phyloP scores from a whole-genome alignment of 305 asterid genomes.

The Solanum aculeatissimum region DNA sequence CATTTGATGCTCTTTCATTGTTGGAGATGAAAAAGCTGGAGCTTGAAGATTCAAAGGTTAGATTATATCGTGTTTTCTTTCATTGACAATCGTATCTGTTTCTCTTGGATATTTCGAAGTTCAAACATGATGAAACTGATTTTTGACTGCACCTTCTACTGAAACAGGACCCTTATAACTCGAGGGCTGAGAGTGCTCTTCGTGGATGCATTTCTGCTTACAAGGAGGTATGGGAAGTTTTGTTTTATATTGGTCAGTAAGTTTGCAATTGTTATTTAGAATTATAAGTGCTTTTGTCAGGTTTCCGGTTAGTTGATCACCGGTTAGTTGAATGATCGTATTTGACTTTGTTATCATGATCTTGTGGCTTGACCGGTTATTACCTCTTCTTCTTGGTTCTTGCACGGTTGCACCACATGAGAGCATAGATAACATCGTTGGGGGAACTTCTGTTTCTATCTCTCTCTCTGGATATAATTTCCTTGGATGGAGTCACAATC shows the following conservation, averaged over 20 bases:
- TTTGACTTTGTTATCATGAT: neutral
- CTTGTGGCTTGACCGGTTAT: neutral
- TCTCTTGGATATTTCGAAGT: neutral
- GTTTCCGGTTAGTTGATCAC: too few relatives aligned
- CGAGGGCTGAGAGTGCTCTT: constrained; percentile 40
- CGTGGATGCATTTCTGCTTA: constrained; percentile 57
- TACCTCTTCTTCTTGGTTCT: neutral
- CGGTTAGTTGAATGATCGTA: neutral
- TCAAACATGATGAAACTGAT: neutral
- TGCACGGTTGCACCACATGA: neutral
- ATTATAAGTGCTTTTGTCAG: neutral
- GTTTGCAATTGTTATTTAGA: neutral
- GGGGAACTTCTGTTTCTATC: neutral
- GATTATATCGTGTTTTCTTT: neutral
- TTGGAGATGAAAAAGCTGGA: constrained; percentile 45
- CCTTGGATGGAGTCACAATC: neutral
- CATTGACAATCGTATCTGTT: neutral
- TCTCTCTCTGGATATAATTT: neutral
- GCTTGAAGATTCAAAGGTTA: constrained; percentile 36
- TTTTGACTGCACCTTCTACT: neutral
- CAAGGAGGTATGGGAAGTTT: constrained; percentile 41
- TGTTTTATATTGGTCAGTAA: neutral
- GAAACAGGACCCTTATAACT: constrained; percentile 21
- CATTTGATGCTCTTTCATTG: constrained; percentile 55
- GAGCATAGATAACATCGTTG: neutral